phyloP scores from a whole-genome alignment of 202 grass and related monocot species.

The Panicum hallii region DNA sequence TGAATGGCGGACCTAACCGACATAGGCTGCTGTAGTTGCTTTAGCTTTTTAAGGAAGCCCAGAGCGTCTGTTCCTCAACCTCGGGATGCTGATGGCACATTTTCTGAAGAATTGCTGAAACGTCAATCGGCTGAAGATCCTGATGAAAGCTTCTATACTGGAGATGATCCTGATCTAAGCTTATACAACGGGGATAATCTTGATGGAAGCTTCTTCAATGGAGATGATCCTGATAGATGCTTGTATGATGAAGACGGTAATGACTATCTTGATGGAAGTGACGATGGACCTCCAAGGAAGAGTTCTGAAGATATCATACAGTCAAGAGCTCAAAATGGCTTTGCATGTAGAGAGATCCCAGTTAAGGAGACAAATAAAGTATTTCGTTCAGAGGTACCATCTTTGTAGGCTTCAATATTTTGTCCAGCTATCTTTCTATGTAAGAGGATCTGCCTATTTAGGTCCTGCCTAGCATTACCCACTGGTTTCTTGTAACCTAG shows the following conservation, averaged over 20 bases:
- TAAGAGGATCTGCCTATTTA: neutral
- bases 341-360: constrained; percentile 63
- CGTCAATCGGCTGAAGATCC: constrained; percentile 45
- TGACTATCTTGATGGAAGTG: constrained; percentile 38
- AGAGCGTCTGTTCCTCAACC: constrained; percentile 11
- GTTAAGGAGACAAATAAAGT: constrained; percentile 77
- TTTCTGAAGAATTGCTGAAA: constrained; percentile 57
- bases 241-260: constrained; percentile 49
- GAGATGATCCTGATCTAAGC: constrained; percentile 52
- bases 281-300: constrained; percentile 44
- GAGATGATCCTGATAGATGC: constrained; percentile 47
- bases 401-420: constrained; percentile 17
- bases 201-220: constrained; percentile 66
- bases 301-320: constrained; percentile 74
- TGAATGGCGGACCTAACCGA: constrained; percentile 60
- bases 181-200: constrained; percentile 56
- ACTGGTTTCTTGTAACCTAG: neutral
- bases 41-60: constrained; percentile 73
- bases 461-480: neutral
- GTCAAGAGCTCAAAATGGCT: constrained; percentile 58
- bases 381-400: constrained; percentile 66
- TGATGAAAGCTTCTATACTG: constrained; percentile 53
- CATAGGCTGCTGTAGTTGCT: constrained; percentile 82
- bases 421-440: constrained; percentile 3
- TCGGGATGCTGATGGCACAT: constrained; percentile 24